These are phyloP conservation scores for Termitomyces titanicus DNA, from an alignment of 768 basidiomycete species.

Conservation along the genomic window DNA sequence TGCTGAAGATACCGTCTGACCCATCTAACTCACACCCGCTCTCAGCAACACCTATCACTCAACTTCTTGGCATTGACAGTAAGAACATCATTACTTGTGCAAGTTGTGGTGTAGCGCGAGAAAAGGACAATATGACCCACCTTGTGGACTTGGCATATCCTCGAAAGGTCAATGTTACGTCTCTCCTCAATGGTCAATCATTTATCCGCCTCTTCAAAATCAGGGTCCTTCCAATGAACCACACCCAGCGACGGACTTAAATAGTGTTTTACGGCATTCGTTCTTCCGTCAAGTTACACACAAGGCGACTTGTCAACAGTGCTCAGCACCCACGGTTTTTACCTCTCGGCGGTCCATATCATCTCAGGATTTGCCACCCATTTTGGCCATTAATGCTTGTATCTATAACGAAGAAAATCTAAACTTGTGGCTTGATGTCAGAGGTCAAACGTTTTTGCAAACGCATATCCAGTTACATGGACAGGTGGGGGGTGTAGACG, in stretches of 20 bases:
- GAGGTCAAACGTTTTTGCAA: conserved; percentile 55
- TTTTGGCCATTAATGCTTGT: conserved; percentile 83
- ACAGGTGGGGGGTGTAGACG: conserved; percentile 56
- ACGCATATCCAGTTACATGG: conserved; percentile 55
- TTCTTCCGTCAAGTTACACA: conserved; percentile 79
- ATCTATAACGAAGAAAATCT: conserved; percentile 74
- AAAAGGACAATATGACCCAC: conserved; percentile 79
- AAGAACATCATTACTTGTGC: conserved; percentile 73
- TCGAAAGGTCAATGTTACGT: conserved; percentile 58
- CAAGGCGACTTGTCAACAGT: conserved; percentile 82
- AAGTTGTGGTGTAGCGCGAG: conserved; percentile 65
- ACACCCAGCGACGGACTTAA: conserved; percentile 47
- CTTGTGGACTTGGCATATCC: conserved; percentile 87
- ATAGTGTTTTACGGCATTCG: conserved; percentile 68
- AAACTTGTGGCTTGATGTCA: conserved; percentile 71
- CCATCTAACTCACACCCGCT: conserved; percentile 21
- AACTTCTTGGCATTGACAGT: conserved; percentile 78
- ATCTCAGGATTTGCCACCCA: conserved; percentile 67
- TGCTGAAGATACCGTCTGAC: conserved; percentile 34
- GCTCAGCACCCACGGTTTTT: conserved; percentile 75
- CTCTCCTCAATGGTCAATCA: neutral
- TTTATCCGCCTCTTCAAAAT: neutral
- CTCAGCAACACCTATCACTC: conserved; percentile 72
- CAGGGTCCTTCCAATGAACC: conserved; percentile 36
- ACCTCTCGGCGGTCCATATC: conserved; percentile 65